Conservation (phyloP, 371 early-diverging fungal genomes). For the Cladochytrium tenue region DNA sequence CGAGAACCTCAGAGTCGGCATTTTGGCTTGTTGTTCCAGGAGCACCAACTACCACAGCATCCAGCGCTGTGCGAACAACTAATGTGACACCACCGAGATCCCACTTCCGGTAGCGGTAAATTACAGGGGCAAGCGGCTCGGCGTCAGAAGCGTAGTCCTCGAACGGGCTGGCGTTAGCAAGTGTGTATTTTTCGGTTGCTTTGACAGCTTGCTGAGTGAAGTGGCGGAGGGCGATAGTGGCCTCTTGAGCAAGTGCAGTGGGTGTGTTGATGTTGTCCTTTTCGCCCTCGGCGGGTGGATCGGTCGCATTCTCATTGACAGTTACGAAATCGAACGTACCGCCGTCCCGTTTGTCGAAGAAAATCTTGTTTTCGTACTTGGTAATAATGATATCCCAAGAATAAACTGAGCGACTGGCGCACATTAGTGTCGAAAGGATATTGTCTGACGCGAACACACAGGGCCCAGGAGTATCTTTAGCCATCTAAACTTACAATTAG, state of each 20-base stretch:
- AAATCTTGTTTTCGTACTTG: constrained; percentile 80
- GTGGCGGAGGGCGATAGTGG: constrained; percentile 83
- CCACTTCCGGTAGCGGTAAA: constrained; percentile 84
- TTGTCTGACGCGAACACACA: constrained; percentile 89
- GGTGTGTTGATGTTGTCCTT: constrained; percentile 90
- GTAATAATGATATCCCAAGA: constrained; percentile 95
- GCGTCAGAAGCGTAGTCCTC: constrained; percentile 40
- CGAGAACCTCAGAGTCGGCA: constrained; percentile 16
- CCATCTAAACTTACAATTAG: constrained; percentile 39
- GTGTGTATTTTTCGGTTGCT: constrained; percentile 36
- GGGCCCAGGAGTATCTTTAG: constrained; percentile 61
- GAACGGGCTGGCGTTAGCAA: constrained; percentile 81
- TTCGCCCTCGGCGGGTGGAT: constrained; percentile 88
- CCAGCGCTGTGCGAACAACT: constrained; percentile 87
- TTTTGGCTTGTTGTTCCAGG: constrained; percentile 6
- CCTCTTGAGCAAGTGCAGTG: constrained; percentile 79
- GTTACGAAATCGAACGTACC: constrained; percentile 72
- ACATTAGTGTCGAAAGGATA: constrained; percentile 90
- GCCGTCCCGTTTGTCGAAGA: constrained; percentile 89
- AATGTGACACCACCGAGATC: constrained; percentile 59
- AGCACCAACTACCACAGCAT: constrained; percentile 67
- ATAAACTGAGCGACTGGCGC: constrained; percentile 85
- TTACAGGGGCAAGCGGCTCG: constrained; percentile 70
- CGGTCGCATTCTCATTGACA: constrained; percentile 93
- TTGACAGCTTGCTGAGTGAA: constrained; percentile 84